A percentile compares a stretch with the other conserved stretches of the same genome.
These are phyloP conservation scores for Paxillus rubicundulus DNA, from an alignment of 768 basidiomycete species.

Conservation along the genomic window DNA sequence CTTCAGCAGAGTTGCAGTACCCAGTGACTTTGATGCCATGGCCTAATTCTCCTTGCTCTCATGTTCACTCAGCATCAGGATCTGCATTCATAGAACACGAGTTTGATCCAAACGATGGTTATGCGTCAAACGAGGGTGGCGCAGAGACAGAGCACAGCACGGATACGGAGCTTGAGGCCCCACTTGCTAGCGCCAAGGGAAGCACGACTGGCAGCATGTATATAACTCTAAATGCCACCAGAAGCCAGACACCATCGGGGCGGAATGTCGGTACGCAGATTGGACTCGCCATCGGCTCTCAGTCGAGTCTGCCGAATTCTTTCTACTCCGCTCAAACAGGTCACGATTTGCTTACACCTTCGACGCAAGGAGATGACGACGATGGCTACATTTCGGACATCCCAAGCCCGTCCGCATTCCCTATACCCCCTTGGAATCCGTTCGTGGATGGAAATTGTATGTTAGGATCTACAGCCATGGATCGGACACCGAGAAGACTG, in stretches of 20 bases:
- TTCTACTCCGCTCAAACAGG: not conserved
- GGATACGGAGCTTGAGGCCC: not conserved
- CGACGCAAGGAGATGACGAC: not conserved
- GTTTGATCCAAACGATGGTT: not conserved
- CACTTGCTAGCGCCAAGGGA: not conserved
- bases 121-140: not conserved
- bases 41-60: not conserved
- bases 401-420: conserved; percentile 6
- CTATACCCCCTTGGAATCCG: not conserved
- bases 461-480: not conserved
- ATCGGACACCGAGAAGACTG: not conserved
- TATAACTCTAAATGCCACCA: not conserved
- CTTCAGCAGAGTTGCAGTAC: conserved; percentile 1
- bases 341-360: not conserved
- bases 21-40: not conserved
- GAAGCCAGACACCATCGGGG: not conserved
- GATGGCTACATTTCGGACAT: not conserved
- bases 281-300: conserved; percentile 6
- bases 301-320: conserved; percentile 3
- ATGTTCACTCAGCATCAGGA: not conserved
- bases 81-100: not conserved
- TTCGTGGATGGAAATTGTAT: not conserved
- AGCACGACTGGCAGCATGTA: not conserved
- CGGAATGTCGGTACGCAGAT: not conserved
- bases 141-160: not conserved